Percentiles rank a stretch among this genome's conserved stretches.
These are phyloP conservation scores for Aspergillus puulaauensis DNA, from an alignment of 2,329 filamentous ascomycete species.

Conservation along the genomic window DNA sequence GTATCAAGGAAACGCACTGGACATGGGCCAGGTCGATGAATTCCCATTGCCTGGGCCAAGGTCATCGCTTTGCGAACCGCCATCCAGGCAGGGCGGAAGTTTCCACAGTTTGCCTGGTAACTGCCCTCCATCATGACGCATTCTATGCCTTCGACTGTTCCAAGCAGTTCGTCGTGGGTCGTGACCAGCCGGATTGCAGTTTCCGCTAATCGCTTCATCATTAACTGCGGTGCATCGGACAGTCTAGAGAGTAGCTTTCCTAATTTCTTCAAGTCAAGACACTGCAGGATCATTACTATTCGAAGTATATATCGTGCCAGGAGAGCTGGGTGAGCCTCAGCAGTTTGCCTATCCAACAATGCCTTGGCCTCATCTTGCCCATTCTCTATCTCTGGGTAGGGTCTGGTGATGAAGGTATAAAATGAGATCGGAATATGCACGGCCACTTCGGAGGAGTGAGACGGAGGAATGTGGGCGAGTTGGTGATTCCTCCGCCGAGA, in stretches of 20 bases:
- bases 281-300: slow-evolving; percentile 49
- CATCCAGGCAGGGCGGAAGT: slow-evolving; percentile 43
- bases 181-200: slow-evolving; percentile 34
- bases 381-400: slow-evolving; percentile 30
- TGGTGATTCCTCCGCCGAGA: not conserved
- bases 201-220: slow-evolving; percentile 31
- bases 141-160: slow-evolving; percentile 42
- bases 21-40: slow-evolving; percentile 35
- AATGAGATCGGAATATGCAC: slow-evolving; percentile 32
- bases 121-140: slow-evolving; percentile 45
- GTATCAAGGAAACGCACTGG: slow-evolving; percentile 4
- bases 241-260: slow-evolving; percentile 13
- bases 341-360: slow-evolving; percentile 7
- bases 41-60: slow-evolving; percentile 44
- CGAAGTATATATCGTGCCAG: slow-evolving; percentile 51
- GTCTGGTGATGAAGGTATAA: slow-evolving; percentile 38
- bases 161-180: slow-evolving; percentile 39
- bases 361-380: slow-evolving; percentile 12
- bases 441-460: slow-evolving; percentile 18
- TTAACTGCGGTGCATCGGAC: slow-evolving; percentile 17
- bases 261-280: slow-evolving; percentile 35
- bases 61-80: slow-evolving; percentile 39
- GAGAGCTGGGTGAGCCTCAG: slow-evolving; percentile 48
- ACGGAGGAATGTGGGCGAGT: not conserved
- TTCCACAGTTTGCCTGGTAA: slow-evolving; percentile 41